Evolutionary conservation across 805 yeast species (phyloP), one percentile per base, ranked within the genome.

Genomic region (Myxozyma sirexii): DNA sequence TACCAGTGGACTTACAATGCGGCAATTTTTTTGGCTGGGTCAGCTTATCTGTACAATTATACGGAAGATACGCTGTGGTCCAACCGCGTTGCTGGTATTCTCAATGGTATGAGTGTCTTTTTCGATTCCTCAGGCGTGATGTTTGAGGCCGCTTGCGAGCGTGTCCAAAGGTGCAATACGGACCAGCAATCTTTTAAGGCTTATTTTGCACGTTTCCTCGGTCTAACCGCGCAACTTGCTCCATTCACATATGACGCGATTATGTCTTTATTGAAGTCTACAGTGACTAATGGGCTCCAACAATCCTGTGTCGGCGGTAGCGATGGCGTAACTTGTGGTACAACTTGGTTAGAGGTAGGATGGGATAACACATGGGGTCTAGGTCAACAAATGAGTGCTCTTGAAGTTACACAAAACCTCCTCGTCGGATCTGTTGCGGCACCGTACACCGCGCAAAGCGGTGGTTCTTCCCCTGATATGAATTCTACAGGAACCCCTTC

Each of bases 171-270:
- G 41, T 92, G 98, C 78, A 83, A 89, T 74, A 86, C 83, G 56
- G 97, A 92, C 77, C 96, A 92, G 78, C 80, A 96, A 60, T 84
- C 94, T n/a, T 92, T 93, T 80, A 90, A 88, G 77, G 96, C 96
- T 0, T 88, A 86, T 67, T 80, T 89, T 67, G 71, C 90, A 1
- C 78, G 97, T 57, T 85, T 85, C 71, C 73, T 92, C 71, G 94
- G 91, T 1, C 75, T 83, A 55, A 86, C 96, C 0, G 84, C 93
- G 0, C 79, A 82, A 50, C 74, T 93, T 72, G 86, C 83, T 1
- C 96, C 96, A 4, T 50, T 33, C 76, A 76, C 64, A 68, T 77
- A 1, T 67, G 75, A 62, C 64, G 65, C 70, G 26, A 59, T 66
- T 8, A 72, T 76, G 46, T 73, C 74, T 61, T 66, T 60, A 8